Evolutionary conservation across 108 stramenopile species (phyloP).

Genomic region (Stephanodiscus minutulus): DNA sequence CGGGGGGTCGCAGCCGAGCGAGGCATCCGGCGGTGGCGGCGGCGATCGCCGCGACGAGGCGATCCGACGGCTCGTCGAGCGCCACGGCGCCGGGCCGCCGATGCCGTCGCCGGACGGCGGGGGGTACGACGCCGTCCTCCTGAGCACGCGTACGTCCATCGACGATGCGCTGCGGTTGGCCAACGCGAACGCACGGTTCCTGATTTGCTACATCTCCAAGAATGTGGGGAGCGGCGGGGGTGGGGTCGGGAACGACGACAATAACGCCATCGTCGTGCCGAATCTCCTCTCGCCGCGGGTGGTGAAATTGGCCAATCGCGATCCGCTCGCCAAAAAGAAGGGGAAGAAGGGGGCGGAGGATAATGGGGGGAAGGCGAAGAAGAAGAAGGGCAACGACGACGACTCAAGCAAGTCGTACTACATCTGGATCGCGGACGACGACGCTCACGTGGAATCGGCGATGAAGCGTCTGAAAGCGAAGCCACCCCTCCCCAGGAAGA

Average conservation of each 20-base stretch:
- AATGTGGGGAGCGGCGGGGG: conserved; percentile 1
- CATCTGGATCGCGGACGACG: conserved; percentile 68
- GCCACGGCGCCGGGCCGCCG: not conserved
- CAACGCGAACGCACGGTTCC: conserved; percentile 63
- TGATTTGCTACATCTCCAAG: conserved; percentile 71
- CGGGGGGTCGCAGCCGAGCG: too few species aligned
- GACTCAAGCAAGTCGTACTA: conserved; percentile 41
- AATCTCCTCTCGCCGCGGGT: conserved; percentile 61
- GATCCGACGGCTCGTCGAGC: not conserved
- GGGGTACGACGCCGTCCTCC: conserved; percentile 25
- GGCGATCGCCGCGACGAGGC: too few species aligned
- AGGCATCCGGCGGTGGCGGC: too few species aligned
- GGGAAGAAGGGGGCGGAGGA: conserved; percentile 24
- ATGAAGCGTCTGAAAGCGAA: conserved; percentile 68
- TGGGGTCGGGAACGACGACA: conserved; percentile 17
- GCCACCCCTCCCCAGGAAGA: conserved; percentile 17
- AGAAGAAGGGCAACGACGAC: conserved; percentile 10
- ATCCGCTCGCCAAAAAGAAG: conserved; percentile 54
- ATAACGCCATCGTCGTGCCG: conserved; percentile 49
- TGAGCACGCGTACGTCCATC: conserved; percentile 37
- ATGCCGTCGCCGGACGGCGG: not conserved
- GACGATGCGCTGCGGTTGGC: conserved; percentile 58
- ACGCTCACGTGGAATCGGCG: conserved; percentile 54
- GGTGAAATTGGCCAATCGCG: conserved; percentile 47
- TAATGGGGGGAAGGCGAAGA: not conserved